phyloP scores from a whole-genome alignment of 257 asterid species.

The Solanum megistacrolobum region DNA sequence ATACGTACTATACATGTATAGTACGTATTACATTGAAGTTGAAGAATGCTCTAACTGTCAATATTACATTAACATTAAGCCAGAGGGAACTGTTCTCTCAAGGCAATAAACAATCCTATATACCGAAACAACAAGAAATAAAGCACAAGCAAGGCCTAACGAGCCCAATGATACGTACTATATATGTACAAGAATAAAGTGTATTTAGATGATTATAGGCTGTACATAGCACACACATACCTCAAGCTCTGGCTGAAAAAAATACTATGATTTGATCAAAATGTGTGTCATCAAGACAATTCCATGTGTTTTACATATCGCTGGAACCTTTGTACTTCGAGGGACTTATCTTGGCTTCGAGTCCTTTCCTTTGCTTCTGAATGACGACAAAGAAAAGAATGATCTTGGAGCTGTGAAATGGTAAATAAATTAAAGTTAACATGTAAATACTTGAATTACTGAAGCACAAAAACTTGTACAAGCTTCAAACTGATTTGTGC shows the following conservation, averaged over 20 bases:
- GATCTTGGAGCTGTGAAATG: conserved; percentile 5
- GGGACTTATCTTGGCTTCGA: conserved; percentile 6
- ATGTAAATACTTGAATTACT: not conserved
- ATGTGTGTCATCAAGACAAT: not conserved
- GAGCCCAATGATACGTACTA: not conserved
- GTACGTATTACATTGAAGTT: not conserved
- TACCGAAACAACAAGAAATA: not conserved
- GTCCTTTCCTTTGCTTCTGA: conserved; percentile 14
- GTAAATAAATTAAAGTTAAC: not conserved
- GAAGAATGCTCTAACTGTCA: not conserved
- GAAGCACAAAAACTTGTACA: not conserved
- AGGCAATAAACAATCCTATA: conserved; percentile 2
- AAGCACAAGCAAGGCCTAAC: not conserved
- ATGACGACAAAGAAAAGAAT: conserved; percentile 9
- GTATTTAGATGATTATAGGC: not conserved
- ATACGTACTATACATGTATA: not conserved
- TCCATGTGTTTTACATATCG: not conserved
- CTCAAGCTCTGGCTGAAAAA: not conserved
- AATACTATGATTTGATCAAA: not conserved
- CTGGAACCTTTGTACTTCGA: not conserved
- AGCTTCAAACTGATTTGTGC: not conserved
- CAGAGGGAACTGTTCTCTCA: not conserved
- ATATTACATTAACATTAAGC: not conserved
- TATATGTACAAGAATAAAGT: not conserved
- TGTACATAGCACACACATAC: not conserved